Evolutionary conservation across 371 early-diverging fungal species (phyloP).

Genomic region (Syncephalastrum monosporum): DNA sequence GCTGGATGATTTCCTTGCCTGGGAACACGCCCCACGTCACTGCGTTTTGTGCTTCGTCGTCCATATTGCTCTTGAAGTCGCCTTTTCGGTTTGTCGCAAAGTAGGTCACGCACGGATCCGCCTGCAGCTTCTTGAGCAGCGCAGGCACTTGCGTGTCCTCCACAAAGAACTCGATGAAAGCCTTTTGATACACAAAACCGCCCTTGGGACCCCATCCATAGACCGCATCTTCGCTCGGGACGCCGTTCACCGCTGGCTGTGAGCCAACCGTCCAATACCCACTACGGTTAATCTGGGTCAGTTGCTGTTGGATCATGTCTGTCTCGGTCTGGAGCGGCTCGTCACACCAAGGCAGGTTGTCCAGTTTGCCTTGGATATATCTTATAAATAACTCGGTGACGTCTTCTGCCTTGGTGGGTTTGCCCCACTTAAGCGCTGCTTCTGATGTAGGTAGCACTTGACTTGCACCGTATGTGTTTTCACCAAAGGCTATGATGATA

Average conservation of each 20-base stretch:
- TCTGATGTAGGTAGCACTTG: slow-evolving; percentile 59
- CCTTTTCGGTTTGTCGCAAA: slow-evolving; percentile 84
- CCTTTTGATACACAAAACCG: slow-evolving; percentile 94
- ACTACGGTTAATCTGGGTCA: slow-evolving; percentile 62
- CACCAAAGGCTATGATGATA: slow-evolving; percentile 39
- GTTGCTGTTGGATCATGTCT: slow-evolving; percentile 62
- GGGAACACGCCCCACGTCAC: slow-evolving; percentile 98
- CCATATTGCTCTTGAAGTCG: slow-evolving; percentile 70
- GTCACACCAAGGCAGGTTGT: slow-evolving; percentile 90
- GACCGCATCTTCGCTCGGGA: slow-evolving; percentile 65
- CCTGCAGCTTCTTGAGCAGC: slow-evolving; percentile 47
- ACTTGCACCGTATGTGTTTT: slow-evolving; percentile 65
- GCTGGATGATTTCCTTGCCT: slow-evolving; percentile 92
- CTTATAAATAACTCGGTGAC: slow-evolving; percentile 69
- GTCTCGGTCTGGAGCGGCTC: slow-evolving; percentile 78
- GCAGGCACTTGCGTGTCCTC: slow-evolving; percentile 42
- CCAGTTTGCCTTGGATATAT: slow-evolving; percentile 72
- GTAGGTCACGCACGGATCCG: slow-evolving; percentile 75
- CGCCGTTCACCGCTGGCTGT: slow-evolving; percentile 95
- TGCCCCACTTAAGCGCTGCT: slow-evolving; percentile 74
- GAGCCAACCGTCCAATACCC: slow-evolving; percentile 91
- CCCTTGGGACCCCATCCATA: slow-evolving; percentile 96
- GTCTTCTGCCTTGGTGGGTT: slow-evolving; percentile 63
- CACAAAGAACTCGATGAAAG: slow-evolving; percentile 81
- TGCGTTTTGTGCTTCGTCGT: slow-evolving; percentile 65